Conservation (phyloP, 2,329 filamentous ascomycete genomes). For the Graphilbum ipis-grandicollis region DNA sequence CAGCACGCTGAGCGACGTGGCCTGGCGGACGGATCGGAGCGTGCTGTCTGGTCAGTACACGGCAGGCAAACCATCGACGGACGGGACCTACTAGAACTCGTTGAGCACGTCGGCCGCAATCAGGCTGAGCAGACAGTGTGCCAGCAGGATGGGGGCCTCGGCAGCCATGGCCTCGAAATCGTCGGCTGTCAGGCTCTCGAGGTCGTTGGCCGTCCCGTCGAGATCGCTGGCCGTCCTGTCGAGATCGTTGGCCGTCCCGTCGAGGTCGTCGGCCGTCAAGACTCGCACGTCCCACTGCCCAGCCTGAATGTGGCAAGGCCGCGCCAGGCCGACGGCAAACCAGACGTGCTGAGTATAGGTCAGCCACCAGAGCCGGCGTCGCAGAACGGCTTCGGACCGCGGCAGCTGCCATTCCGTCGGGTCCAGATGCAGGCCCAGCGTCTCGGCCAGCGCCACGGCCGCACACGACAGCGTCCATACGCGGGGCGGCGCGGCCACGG, state of each 20-base stretch:
- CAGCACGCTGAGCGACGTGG: conserved; percentile 5
- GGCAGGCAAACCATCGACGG: too few species aligned
- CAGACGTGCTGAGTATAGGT: conserved; percentile 11
- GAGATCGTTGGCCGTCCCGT: background rate
- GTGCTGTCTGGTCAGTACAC: conserved; percentile 3
- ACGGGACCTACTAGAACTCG: conserved; percentile 11
- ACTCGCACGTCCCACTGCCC: conserved; percentile 10
- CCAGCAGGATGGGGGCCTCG: conserved; percentile 10
- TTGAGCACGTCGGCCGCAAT: conserved; percentile 11
- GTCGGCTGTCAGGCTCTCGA: background rate
- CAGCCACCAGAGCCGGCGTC: conserved; percentile 13
- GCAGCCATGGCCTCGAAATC: conserved; percentile 1
- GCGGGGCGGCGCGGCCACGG: conserved; percentile 9
- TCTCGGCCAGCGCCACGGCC: conserved; percentile 11
- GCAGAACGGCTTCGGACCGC: conserved; percentile 9
- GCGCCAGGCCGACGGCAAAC: conserved; percentile 9
- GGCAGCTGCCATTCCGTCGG: conserved; percentile 11
- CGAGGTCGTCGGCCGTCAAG: background rate
- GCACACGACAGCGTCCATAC: conserved; percentile 12
- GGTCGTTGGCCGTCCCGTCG: background rate
- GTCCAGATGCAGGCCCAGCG: conserved; percentile 10
- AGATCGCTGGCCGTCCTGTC: too few species aligned
- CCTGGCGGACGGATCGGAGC: conserved; percentile 4
- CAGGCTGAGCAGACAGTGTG: conserved; percentile 8
- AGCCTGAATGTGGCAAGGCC: conserved; percentile 10